Percentiles rank a stretch among this genome's conserved stretches.
phyloP scores from a whole-genome alignment of 2,329 filamentous ascomycete species.

The Monilinia aucupariae region DNA sequence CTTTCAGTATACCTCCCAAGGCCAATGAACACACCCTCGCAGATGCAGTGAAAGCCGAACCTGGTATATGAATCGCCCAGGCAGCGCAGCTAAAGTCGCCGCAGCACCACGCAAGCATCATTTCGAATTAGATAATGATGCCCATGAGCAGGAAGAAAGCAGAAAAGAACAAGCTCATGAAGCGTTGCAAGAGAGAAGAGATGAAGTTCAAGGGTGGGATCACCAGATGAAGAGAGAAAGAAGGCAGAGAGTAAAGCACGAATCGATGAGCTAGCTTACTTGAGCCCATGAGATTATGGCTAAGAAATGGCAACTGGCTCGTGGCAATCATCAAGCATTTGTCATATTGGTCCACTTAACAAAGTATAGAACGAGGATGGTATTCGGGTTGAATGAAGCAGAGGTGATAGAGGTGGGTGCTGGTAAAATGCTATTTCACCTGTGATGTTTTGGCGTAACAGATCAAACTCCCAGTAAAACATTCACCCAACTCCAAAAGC shows the following conservation, averaged over 20 bases:
- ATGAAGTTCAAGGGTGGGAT: not conserved
- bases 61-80: not conserved
- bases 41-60: not conserved
- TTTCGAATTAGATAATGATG: not conserved
- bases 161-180: not conserved
- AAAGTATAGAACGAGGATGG: not conserved
- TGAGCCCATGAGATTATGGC: not conserved
- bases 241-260: not conserved
- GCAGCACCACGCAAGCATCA: not conserved
- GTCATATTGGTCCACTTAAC: not conserved
- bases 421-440: not conserved
- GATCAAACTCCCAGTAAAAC: too few relatives aligned
- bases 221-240: not conserved
- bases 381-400: not conserved
- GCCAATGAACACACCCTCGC: not conserved
- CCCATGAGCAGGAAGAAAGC: not conserved
- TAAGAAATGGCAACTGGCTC: not conserved
- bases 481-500: not conserved
- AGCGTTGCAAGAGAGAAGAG: not conserved
- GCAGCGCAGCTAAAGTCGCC: not conserved
- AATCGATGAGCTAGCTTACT: not conserved
- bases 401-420: too few relatives aligned
- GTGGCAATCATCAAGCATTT: not conserved
- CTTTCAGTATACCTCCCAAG: not conserved
- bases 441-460: not conserved